Conservation (phyloP, 257 asterid species). For the Solanum commersonii region DNA sequence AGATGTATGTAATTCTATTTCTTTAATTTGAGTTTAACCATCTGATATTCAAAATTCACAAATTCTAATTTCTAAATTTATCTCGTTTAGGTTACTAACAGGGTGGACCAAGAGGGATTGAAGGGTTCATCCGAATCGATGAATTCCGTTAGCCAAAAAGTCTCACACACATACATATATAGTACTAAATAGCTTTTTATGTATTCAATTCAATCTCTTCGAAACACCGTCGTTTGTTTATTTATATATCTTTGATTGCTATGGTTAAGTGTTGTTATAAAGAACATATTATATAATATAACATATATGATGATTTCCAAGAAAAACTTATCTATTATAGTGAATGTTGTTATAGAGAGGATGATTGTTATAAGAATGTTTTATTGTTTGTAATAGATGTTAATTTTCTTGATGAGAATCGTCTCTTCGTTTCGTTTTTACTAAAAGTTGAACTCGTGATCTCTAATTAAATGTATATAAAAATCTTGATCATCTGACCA, state of each 20-base stretch:
- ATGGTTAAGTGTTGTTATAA: background rate
- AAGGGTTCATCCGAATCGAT: background rate
- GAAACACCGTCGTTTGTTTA: fast-evolving
- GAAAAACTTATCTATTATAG: background rate
- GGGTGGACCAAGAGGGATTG: background rate
- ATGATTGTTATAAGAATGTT: background rate
- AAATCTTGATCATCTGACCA: fast-evolving
- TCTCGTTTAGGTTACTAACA: background rate
- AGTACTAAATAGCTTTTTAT: background rate
- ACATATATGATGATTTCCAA: no score
- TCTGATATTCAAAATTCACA: background rate
- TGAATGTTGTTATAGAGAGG: background rate
- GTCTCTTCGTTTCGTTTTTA: background rate
- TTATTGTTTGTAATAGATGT: background rate
- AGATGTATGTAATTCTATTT: no score
- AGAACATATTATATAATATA: background rate
- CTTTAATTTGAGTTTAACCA: background rate
- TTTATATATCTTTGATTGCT: background rate
- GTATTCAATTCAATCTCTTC: background rate
- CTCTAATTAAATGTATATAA: background rate
- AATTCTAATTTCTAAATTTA: background rate
- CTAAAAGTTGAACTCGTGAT: background rate
- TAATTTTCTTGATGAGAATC: background rate
- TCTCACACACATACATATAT: no score
- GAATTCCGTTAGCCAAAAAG: background rate